Conservation (phyloP, 768 basidiomycete genomes). For the Pisolithus marmoratus region DNA sequence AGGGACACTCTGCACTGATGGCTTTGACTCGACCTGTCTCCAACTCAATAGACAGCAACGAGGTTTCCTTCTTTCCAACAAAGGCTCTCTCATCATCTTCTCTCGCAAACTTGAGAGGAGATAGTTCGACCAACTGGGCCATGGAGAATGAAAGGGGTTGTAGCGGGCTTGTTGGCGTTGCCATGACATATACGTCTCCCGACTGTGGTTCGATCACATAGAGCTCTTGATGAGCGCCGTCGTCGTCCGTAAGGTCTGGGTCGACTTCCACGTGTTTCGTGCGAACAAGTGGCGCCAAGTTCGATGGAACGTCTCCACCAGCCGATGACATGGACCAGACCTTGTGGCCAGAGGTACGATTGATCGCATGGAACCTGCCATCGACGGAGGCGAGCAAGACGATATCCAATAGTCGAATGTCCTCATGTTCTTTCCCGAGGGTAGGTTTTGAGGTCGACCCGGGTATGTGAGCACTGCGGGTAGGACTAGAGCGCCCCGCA, state of each 20-base stretch:
- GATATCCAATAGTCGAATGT: constrained; percentile 69
- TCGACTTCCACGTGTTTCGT: constrained; percentile 58
- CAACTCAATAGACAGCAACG: constrained; percentile 65
- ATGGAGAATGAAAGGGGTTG: constrained; percentile 90
- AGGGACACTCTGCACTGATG: constrained; percentile 72
- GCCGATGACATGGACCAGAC: constrained; percentile 86
- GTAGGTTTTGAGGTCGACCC: constrained; percentile 7
- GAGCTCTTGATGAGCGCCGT: constrained; percentile 53
- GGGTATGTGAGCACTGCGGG: constrained; percentile 20
- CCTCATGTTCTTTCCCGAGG: constrained; percentile 22
- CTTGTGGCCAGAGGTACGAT: constrained; percentile 73
- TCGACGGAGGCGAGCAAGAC: constrained; percentile 91
- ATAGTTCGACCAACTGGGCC: constrained; percentile 87
- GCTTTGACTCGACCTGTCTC: constrained; percentile 79
- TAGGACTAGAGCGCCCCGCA: constrained; percentile 7
- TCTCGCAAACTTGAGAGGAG: constrained; percentile 65
- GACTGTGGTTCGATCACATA: constrained; percentile 96
- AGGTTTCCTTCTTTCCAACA: constrained; percentile 88
- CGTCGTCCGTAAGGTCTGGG: constrained; percentile 51
- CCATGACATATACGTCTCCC: constrained; percentile 87
- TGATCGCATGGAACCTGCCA: constrained; percentile 91
- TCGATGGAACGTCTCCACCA: constrained; percentile 41
- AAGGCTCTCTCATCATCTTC: constrained; percentile 66
- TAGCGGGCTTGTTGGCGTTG: constrained; percentile 60
- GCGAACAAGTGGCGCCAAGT: constrained; percentile 68